Base-by-base conservation (phyloP, 768 basidiomycete genomes). In the Boletus subparvulus region DNA sequence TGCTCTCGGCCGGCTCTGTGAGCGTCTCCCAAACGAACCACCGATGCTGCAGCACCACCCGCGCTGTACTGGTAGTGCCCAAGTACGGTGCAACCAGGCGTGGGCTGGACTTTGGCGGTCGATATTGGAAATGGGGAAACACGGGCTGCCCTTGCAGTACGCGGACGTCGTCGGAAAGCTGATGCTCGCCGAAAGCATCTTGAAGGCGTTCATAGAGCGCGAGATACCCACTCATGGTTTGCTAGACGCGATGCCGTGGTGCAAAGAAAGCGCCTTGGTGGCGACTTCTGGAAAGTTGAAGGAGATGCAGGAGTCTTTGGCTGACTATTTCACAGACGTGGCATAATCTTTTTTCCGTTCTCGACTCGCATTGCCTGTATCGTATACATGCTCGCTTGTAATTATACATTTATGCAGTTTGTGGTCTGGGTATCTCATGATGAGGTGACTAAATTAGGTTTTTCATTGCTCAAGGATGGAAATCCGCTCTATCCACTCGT, bases 101-200 rank as follows among this genome's bases (percentile, higher is more conserved):
- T 83, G 80, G 74, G 70, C 65, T 13, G 67, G 67, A 35, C 65
- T 81, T 36, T 83, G 82, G 82, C 75, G 73, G 59, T 65, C 68
- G 26, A 73, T 77, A 24, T 60, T 78, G 39, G 77, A 77, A 40
- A 72, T 69, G 64, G 70, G 70, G 41, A 69, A 65, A 56, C 71
- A 77, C 32, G 71, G 76, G 24, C 56, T 77, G 26, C 77, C 73
- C 24, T 58, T 80, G 44, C 76, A 75, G 60, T 69, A 73, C 37
- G 75, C 75, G 55, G 82, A 83, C 61, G 68, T 82, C 42, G 55
- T 80, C 32, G 77, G 76, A 26, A 75, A 73, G 66, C 61, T 78
- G 60, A 77, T 76, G 75, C 69, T 82, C 42, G 77, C 78, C 14
- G 79, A 80, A 61, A 76, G 78, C 62, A 71, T 73, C 21, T 65